A percentile compares a stretch with the other conserved stretches of the same genome.
Evolutionary conservation across 352 stramenopile species (phyloP).

Genomic region (Blastocystis hominis): DNA sequence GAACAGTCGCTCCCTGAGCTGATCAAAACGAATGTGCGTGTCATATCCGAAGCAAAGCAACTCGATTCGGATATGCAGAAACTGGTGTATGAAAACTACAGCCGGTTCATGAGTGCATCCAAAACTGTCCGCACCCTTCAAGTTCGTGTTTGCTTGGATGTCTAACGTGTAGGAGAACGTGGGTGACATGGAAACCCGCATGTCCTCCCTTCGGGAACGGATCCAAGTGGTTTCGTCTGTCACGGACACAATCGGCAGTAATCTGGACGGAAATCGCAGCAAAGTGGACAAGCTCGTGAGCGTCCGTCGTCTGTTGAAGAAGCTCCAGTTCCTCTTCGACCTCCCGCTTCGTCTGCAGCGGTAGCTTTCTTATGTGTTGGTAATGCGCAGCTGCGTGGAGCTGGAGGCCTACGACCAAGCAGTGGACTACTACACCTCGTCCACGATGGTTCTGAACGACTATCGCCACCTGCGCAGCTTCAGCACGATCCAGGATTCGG

Average conservation of each 20-base stretch:
- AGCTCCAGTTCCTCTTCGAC: conserved; percentile 91
- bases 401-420: conserved; percentile 75
- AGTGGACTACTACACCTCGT: conserved; percentile 75
- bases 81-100: conserved; percentile 99
- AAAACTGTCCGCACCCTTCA: conserved; percentile 83
- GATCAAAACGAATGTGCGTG: conserved; percentile 27
- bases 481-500: conserved; percentile 73
- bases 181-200: conserved; percentile 61
- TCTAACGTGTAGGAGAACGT: conserved; percentile 61
- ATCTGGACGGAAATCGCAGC: conserved; percentile 60
- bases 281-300: conserved; percentile 90
- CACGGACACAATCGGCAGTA: conserved; percentile 21
- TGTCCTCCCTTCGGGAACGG: conserved; percentile 48
- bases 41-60: conserved; percentile 76
- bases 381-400: conserved; percentile 65
- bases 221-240: conserved; percentile 56
- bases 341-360: conserved; percentile 73
- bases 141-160: conserved; percentile 65
- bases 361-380: background rate
- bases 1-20: conserved; percentile 29
- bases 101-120: conserved; percentile 97
- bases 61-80: conserved; percentile 98
- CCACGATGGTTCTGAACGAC: conserved; percentile 71
- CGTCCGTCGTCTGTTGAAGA: conserved; percentile 83
- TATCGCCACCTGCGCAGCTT: conserved; percentile 78